These are phyloP conservation scores for Albifimbria verrucaria DNA, from an alignment of 2,329 filamentous ascomycete genomes.

Conservation along the genomic window DNA sequence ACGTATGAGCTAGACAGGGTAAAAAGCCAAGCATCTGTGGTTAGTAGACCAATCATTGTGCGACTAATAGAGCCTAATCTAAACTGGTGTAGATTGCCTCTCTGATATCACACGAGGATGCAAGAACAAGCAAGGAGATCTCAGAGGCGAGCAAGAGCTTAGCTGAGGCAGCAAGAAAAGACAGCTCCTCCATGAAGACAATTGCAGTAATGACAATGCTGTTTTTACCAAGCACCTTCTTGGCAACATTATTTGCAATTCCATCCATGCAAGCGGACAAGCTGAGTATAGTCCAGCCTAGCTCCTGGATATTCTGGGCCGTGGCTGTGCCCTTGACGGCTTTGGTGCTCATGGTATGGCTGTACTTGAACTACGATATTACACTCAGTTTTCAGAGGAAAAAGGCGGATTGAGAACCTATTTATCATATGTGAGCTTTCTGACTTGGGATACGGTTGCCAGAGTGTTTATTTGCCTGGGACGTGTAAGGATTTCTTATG, in stretches of 20 bases:
- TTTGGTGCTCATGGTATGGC: background rate
- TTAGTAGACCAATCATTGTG: background rate
- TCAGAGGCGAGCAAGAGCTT: background rate
- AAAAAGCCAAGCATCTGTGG: background rate
- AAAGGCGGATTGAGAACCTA: no score
- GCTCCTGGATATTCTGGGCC: conserved; percentile 1
- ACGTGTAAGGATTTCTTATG: no score
- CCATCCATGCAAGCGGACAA: background rate
- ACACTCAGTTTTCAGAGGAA: no score
- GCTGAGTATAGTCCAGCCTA: background rate
- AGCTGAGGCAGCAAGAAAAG: background rate
- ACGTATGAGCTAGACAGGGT: background rate
- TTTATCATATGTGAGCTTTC: no score
- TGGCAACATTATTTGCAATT: background rate
- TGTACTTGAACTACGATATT: no score
- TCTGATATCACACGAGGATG: background rate
- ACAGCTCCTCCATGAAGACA: background rate
- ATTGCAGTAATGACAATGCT: background rate
- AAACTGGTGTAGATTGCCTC: background rate
- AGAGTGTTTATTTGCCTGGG: no score
- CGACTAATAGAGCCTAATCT: background rate
- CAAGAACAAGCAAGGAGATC: background rate
- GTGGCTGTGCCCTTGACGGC: background rate
- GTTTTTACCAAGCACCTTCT: background rate
- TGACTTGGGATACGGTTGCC: no score